Evolutionary conservation across 2,329 filamentous ascomycete species (phyloP).

Genomic region (Arthroderma sp.): DNA sequence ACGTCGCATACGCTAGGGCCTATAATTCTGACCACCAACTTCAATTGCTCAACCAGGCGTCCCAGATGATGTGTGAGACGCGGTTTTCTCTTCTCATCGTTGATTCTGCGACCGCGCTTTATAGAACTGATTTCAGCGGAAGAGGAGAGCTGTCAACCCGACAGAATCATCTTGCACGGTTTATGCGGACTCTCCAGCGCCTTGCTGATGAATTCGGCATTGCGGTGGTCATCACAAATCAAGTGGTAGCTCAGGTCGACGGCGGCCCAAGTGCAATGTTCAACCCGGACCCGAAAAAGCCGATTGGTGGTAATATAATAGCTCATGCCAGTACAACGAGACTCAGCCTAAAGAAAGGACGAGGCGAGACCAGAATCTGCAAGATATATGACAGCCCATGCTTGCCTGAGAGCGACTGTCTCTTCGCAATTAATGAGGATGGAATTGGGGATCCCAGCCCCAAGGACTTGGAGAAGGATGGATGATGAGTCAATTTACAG

Average conservation of each 20-base stretch:
- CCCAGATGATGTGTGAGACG: slow-evolving; percentile 99
- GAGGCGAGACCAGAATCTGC: slow-evolving; percentile 89
- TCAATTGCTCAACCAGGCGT: slow-evolving; percentile 84
- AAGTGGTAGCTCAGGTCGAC: slow-evolving; percentile 96
- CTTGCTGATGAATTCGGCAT: slow-evolving; percentile 73
- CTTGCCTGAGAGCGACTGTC: slow-evolving; percentile 84
- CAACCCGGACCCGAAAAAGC: slow-evolving; percentile 98
- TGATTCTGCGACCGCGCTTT: slow-evolving; percentile 88
- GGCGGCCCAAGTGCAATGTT: slow-evolving; percentile 96
- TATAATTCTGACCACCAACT: slow-evolving; percentile 99
- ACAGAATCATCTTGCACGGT: slow-evolving; percentile 46
- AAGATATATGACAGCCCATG: slow-evolving; percentile 99
- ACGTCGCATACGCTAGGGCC: slow-evolving; percentile 91
- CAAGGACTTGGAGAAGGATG: slow-evolving; percentile 83
- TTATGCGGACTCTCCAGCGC: slow-evolving; percentile 36
- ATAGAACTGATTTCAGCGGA: slow-evolving; percentile 93
- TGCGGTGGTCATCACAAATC: slow-evolving; percentile 95
- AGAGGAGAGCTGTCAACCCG: slow-evolving; percentile 90
- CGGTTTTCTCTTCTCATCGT: slow-evolving; percentile 92
- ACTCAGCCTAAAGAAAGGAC: slow-evolving; percentile 87
- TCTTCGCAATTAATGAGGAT: slow-evolving; percentile 95
- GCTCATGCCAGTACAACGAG: slow-evolving; percentile 93
- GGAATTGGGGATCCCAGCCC: slow-evolving; percentile 91
- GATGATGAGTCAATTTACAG: too few relatives aligned
- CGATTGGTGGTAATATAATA: slow-evolving; percentile 97